A percentile compares a stretch with the other conserved stretches of the same genome.
Conservation (phyloP, 495 filamentous ascomycete genomes). For the Trichoderma asperelloides region DNA sequence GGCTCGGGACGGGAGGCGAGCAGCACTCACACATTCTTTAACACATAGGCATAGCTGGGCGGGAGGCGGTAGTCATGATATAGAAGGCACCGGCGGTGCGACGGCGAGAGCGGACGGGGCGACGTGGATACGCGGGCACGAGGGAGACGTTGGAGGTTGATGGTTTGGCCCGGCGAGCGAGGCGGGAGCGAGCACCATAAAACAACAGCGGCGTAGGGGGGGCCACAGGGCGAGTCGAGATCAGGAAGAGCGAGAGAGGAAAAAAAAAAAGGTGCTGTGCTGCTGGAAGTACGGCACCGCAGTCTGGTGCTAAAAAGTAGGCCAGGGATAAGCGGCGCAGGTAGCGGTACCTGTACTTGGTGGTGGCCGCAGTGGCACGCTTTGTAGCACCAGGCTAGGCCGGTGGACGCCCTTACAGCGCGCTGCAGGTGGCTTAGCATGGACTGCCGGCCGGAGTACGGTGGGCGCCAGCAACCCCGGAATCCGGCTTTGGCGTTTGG, state of each 20-base stretch:
- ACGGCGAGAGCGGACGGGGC: background rate
- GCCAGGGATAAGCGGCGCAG: background rate
- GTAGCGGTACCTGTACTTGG: background rate
- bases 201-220: background rate
- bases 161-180: background rate
- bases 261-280: background rate
- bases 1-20: background rate
- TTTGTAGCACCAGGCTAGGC: background rate
- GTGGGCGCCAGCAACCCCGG: background rate
- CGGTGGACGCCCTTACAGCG: background rate
- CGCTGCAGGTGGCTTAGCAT: background rate
- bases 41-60: background rate
- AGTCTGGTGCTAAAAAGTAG: background rate
- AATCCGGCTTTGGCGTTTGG: background rate
- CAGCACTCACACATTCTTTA: conserved; percentile 11
- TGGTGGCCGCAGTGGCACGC: background rate
- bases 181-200: background rate
- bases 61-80: conserved; percentile 2
- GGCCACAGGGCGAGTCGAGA: background rate
- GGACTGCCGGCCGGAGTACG: background rate
- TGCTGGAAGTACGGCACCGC: background rate
- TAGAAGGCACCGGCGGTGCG: background rate
- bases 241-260: background rate
- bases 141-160: background rate
- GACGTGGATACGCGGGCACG: background rate